phyloP scores from a whole-genome alignment of 805 yeast species.

The Starmerella potacharoeniae region DNA sequence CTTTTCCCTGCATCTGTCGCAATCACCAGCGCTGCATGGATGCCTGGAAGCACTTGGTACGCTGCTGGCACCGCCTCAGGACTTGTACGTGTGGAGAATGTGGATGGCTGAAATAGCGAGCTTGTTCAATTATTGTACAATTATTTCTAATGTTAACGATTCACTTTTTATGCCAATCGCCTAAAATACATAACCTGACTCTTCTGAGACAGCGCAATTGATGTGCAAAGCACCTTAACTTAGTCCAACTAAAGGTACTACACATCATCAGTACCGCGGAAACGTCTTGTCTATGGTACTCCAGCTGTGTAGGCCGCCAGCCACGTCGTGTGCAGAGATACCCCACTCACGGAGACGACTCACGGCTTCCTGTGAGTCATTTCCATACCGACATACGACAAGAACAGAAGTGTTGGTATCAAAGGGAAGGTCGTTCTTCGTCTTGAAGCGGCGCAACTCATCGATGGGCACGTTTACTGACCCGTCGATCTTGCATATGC shows the following conservation, averaged over 20 bases:
- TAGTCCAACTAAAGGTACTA: too few species aligned
- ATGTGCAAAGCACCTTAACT: too few species aligned
- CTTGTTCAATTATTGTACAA: too few species aligned
- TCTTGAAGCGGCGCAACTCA: conserved; percentile 30
- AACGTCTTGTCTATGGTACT: conserved; percentile 47
- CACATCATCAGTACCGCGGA: conserved; percentile 44
- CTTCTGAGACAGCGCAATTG: too few species aligned
- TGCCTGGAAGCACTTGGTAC: conserved; percentile 43
- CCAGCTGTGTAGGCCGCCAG: conserved; percentile 72
- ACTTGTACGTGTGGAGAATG: conserved; percentile 33
- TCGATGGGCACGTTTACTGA: conserved; percentile 57
- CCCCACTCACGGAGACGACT: conserved; percentile 41
- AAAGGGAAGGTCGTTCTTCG: conserved; percentile 22
- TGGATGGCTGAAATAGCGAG: conserved; percentile 1
- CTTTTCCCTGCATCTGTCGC: conserved; percentile 40
- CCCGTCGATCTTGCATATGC: conserved; percentile 47
- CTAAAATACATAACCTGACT: too few species aligned
- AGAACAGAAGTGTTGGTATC: conserved; percentile 31
- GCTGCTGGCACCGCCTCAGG: conserved; percentile 46
- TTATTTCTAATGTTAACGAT: not conserved
- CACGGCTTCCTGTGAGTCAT: conserved; percentile 78
- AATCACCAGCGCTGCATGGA: conserved; percentile 48
- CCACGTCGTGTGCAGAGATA: conserved; percentile 50
- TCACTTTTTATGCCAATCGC: not conserved
- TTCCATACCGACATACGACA: conserved; percentile 78